phyloP scores from a whole-genome alignment of 2,329 filamentous ascomycete species.

The Colletotrichum neosansevieriae region DNA sequence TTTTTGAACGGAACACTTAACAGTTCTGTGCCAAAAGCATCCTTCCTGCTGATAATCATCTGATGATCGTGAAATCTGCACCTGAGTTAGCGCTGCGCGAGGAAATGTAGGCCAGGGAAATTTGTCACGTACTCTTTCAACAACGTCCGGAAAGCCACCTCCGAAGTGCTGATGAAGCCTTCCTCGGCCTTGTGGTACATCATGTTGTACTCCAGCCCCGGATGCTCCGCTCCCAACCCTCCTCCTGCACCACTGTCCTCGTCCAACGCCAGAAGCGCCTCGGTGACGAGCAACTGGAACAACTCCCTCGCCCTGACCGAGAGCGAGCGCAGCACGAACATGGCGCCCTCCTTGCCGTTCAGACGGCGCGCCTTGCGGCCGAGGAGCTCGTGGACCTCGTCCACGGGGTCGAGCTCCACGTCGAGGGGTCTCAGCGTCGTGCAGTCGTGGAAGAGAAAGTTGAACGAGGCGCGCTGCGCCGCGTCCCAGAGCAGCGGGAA shows the following conservation, averaged over 20 bases:
- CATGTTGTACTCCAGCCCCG: slow-evolving; percentile 88
- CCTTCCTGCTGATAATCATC: slow-evolving; percentile 92
- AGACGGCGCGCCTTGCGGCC: slow-evolving; percentile 83
- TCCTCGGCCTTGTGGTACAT: slow-evolving; percentile 96
- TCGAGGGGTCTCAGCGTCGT: slow-evolving; percentile 86
- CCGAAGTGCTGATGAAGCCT: slow-evolving; percentile 96
- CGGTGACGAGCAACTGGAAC: slow-evolving; percentile 86
- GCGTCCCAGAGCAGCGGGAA: slow-evolving; percentile 93
- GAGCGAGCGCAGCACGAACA: slow-evolving; percentile 88
- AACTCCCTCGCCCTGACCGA: slow-evolving; percentile 92
- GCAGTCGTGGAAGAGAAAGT: slow-evolving; percentile 92
- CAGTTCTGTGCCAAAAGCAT: slow-evolving; percentile 86
- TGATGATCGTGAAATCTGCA: slow-evolving; percentile 92
- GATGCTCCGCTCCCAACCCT: slow-evolving; percentile 60
- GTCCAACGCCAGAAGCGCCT: slow-evolving; percentile 80
- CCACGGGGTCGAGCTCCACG: slow-evolving; percentile 82
- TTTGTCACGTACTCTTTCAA: slow-evolving; percentile 82
- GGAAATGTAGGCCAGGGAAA: not conserved
- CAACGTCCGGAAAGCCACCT: slow-evolving; percentile 94
- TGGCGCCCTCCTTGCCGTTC: slow-evolving; percentile 90
- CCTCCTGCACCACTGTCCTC: slow-evolving; percentile 60
- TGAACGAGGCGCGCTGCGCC: slow-evolving; percentile 82
- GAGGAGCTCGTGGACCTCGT: slow-evolving; percentile 89
- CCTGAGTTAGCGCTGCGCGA: not conserved
- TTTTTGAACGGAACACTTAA: slow-evolving; percentile 86